Base-by-base conservation (phyloP, 768 basidiomycete species). In the Hirschioporus abietinus region DNA sequence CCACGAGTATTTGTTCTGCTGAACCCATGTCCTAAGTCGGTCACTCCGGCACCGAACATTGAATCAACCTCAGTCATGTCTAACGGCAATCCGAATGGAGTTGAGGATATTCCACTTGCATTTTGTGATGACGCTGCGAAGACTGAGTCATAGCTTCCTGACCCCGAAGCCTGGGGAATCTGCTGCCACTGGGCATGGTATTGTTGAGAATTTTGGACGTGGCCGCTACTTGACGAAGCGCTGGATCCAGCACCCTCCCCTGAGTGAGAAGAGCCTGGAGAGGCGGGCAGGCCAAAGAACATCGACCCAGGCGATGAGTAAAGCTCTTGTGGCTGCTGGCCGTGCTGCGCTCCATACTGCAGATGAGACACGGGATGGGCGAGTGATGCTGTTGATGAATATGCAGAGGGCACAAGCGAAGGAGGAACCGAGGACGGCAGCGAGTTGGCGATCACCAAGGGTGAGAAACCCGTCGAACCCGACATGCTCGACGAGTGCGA, bases 131-230 rank as follows among this genome's bases (percentile, higher is more conserved):
- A 20, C 3, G 42, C 3, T 15, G 42, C 42, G 12, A 20, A 52
- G 42, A 52, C 12, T 20, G 42, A 52, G 42, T 52, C 42, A 52
- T 52, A 52, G 42, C 42, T 52, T 52, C 42, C 42, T 52, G 42
- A 52, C 42, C 42, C 42, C 42, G 42, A 52, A 52, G 42, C 42
- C 42, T 52, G 42, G 42, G 42, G 42, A 52, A 52, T 52, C 42
- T 52, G 42, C 42, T 52, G 42, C 42, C 42, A 52, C 20, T 52
- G 42, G 42, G 15, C 42, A 52, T 52, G 42, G 42, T 52, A 52
- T 52, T 52, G 42, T 52, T 52, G 42, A 52, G 42, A 10, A 15
- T 52, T 52, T 52, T 52, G 42, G 15, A 52, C 12, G 42, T 52
- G 42, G 6, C 42, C 42, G 42, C 20, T 52, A 15, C 42, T 52